phyloP scores from a whole-genome alignment of 768 basidiomycete species.

The Suillus cothurnatus region DNA sequence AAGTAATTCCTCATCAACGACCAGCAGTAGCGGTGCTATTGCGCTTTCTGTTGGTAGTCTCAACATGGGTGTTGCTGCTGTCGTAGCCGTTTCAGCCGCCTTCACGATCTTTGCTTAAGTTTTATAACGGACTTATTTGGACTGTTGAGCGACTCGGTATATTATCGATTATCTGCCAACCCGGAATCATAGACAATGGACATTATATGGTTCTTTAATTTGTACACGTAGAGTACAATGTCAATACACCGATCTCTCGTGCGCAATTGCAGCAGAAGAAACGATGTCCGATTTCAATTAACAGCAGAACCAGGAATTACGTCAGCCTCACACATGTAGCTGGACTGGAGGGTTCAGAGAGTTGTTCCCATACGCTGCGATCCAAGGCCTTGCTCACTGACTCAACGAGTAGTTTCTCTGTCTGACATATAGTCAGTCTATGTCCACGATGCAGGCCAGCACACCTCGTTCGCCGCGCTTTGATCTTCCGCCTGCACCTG shows the following conservation, averaged over 20 bases:
- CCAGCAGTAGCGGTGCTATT: conserved; percentile 21
- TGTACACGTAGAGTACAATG: neutral
- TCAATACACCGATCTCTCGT: neutral
- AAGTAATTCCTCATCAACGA: conserved; percentile 22
- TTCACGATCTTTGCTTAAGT: conserved; percentile 38
- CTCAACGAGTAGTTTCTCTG: neutral
- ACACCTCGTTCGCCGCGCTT: conserved; percentile 35
- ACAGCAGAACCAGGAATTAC: neutral
- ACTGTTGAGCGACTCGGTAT: neutral
- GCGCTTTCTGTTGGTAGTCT: conserved; percentile 25
- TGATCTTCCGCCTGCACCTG: conserved; percentile 40
- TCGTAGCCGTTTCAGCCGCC: conserved; percentile 36
- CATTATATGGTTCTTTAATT: neutral
- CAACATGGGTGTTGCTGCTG: conserved; percentile 27
- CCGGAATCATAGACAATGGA: neutral
- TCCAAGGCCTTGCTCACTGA: neutral
- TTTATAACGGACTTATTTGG: neutral
- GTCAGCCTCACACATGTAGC: neutral
- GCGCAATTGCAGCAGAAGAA: neutral
- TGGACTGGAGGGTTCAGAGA: neutral
- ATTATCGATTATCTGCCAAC: neutral
- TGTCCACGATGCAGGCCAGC: conserved; percentile 26
- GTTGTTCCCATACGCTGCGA: conserved; percentile 4
- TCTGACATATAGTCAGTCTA: conserved; percentile 9
- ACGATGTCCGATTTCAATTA: neutral